These are phyloP conservation scores for Cichorium intybus DNA, from an alignment of 140 eudicot genomes.

Conservation along the genomic window DNA sequence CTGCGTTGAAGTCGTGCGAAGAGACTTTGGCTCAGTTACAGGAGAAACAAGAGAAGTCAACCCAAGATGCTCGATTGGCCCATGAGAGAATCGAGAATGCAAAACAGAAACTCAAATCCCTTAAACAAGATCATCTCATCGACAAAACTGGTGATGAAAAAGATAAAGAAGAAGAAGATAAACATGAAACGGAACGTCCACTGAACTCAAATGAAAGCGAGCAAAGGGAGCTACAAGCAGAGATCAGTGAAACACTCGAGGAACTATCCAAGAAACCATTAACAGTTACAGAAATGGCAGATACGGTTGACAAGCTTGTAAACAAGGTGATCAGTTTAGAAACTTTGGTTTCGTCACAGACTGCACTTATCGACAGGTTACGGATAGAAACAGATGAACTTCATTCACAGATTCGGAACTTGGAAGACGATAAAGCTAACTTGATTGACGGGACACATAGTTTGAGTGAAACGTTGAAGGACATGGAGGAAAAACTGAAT, in stretches of 20 bases:
- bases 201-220: not conserved
- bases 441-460: constrained; percentile 28
- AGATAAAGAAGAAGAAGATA: not conserved
- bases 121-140: constrained; percentile 30
- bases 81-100: constrained; percentile 39
- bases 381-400: constrained; percentile 71
- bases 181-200: not conserved
- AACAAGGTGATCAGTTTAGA: constrained; percentile 66
- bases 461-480: constrained; percentile 43
- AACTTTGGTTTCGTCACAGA: constrained; percentile 64
- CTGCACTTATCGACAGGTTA: constrained; percentile 57
- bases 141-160: not conserved
- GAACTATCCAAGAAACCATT: constrained; percentile 26
- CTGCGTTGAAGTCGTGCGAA: constrained; percentile 75
- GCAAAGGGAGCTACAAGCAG: constrained; percentile 21
- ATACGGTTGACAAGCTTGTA: constrained; percentile 83
- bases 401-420: constrained; percentile 49
- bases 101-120: constrained; percentile 39
- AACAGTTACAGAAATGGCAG: constrained; percentile 75
- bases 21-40: constrained; percentile 61
- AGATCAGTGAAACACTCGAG: constrained; percentile 33
- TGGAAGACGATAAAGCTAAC: constrained; percentile 66
- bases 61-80: constrained; percentile 49
- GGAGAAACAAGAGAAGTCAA: constrained; percentile 57
- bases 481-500: constrained; percentile 57